Base-by-base conservation (phyloP, 257 asterid genomes). In the Parsonsia alboflavescens region DNA sequence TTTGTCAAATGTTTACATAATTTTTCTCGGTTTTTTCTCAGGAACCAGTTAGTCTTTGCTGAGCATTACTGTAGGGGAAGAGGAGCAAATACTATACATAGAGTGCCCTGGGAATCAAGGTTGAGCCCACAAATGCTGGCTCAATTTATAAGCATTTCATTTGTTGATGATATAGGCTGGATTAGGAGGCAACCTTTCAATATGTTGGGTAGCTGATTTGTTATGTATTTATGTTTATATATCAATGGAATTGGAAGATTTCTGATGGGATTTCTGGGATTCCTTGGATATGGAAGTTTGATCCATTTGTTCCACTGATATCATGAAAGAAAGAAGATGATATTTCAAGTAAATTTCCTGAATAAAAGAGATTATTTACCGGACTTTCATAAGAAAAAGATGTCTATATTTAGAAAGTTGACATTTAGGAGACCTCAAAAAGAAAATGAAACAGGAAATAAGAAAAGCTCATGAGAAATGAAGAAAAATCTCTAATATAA, bases 111-210 rank as follows among this genome's bases (percentile, higher is more conserved):
- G 98, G 81, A 42, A 59, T 78, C 80, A 33, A 78, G 71, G 44
- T 49, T 87, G 50, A 85, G 85, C 61, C 41, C 7, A 22, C 10
- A 24, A 26, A 39, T 52, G 69, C 54, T 88, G 74, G 45, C 62
- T 15, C 41, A 65, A 1, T 70, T 91, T 19, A 82, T 74, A 1
- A 79, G 83, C 80, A 70, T 80, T 46, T 80, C 90, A 0, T 93
- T 77, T 70, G 78, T 93, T 73, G 96, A 91, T 77, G 68, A 82
- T 22, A 88, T 85, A 44, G 97, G 91, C 0, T 89, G 98, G 98
- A 61, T 84, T 52, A 65, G 3, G 42, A 74, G 15, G 12, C 71
- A 56, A 56, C 15, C 61, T 48, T 76, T 67, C 59, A 49, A 39
- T 28, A 44, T 17, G 75, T 17, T 56, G 66, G 46, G 6, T 15